A percentile compares a stretch with the other conserved stretches of the same genome.
Conservation (phyloP, 768 basidiomycete species). For the Leccinum rimulosum region DNA sequence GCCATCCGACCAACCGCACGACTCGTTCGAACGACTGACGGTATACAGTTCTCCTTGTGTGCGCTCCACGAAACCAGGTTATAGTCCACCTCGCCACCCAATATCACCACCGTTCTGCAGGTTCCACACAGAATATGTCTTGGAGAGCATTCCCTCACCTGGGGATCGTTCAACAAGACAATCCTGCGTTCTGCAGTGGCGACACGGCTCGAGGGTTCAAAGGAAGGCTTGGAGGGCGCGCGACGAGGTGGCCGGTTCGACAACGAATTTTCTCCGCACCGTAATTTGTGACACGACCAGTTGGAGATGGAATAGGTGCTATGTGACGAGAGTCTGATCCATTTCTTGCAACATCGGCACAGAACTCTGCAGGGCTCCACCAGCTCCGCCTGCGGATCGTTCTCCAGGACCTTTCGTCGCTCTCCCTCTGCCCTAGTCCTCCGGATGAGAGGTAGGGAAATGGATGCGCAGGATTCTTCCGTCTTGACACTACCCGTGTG, state of each 20-base stretch:
- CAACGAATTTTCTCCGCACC: slow-evolving; percentile 34
- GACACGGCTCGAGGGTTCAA: slow-evolving; percentile 56
- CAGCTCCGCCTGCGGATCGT: slow-evolving; percentile 51
- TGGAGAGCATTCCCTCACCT: slow-evolving; percentile 49
- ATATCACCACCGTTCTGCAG: slow-evolving; percentile 45
- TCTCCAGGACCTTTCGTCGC: slow-evolving; percentile 49
- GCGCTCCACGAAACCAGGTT: slow-evolving; percentile 59
- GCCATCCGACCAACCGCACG: neutral
- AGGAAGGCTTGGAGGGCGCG: slow-evolving; percentile 17
- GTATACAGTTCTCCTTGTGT: slow-evolving; percentile 54
- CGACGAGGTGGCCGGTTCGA: slow-evolving; percentile 20
- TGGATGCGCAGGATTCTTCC: neutral
- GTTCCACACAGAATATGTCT: slow-evolving; percentile 48
- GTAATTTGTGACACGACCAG: slow-evolving; percentile 53
- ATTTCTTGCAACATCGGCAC: slow-evolving; percentile 62
- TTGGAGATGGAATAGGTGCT: slow-evolving; percentile 43
- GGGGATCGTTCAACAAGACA: slow-evolving; percentile 60
- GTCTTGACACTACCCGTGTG: neutral
- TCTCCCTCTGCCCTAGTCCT: slow-evolving; percentile 34
- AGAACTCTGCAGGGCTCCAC: slow-evolving; percentile 50
- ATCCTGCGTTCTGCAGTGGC: slow-evolving; percentile 63
- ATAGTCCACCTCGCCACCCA: slow-evolving; percentile 55
- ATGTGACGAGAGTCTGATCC: slow-evolving; percentile 50
- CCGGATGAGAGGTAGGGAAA: neutral
- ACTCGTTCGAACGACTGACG: slow-evolving; percentile 26